These are phyloP conservation scores for Cyclotella sp. DNA, from an alignment of 108 stramenopile genomes.

Conservation along the genomic window DNA sequence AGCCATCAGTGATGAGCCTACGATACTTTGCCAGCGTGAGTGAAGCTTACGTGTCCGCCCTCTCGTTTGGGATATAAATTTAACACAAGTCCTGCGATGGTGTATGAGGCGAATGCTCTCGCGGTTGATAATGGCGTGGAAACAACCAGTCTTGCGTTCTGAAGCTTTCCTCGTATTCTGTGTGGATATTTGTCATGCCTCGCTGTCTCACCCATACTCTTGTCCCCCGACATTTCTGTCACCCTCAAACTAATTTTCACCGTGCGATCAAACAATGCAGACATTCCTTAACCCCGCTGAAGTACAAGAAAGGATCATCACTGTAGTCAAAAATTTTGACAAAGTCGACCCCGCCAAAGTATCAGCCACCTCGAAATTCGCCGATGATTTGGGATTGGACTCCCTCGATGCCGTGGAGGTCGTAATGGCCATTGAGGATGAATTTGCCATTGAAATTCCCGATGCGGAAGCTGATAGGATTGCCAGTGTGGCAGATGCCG, in stretches of 20 bases:
- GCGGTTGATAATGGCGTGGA: not conserved
- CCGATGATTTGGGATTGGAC: conserved; percentile 97
- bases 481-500: conserved; percentile 89
- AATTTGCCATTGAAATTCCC: conserved; percentile 99
- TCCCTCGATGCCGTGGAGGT: conserved; percentile 98
- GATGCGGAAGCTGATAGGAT: conserved; percentile 99
- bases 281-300: conserved; percentile 94
- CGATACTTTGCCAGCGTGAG: conserved; percentile 61
- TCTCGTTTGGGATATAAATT: not conserved
- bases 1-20: conserved; percentile 43
- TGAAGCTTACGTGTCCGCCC: not conserved
- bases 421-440: conserved; percentile 99
- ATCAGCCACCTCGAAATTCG: conserved; percentile 84
- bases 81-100: not conserved
- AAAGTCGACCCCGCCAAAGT: conserved; percentile 95
- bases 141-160: not conserved
- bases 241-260: conserved; percentile 3
- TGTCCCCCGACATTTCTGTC: not conserved
- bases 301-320: conserved; percentile 92
- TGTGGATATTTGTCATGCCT: not conserved
- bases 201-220: not conserved
- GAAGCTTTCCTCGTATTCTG: not conserved
- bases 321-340: conserved; percentile 98
- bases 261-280: conserved; percentile 20
- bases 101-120: not conserved